Evolutionary conservation across 768 basidiomycete species (phyloP).

Genomic region (Tulasnella sp.): DNA sequence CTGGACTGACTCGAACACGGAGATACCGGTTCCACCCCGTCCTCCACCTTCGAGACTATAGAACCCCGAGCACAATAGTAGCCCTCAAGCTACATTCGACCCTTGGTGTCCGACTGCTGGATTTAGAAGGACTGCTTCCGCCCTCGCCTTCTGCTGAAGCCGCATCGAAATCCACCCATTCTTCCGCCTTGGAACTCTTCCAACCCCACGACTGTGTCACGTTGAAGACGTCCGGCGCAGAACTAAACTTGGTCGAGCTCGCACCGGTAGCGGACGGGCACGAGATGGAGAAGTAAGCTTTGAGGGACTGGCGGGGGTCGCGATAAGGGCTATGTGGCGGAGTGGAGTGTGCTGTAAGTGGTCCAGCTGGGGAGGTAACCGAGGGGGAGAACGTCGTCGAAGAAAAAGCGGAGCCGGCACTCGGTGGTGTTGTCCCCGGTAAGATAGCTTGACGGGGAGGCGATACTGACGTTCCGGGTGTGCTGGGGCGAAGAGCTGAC

Average conservation of each 20-base stretch:
- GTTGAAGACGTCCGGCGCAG: conserved; percentile 79
- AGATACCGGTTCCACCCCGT: neutral
- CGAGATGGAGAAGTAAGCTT: conserved; percentile 78
- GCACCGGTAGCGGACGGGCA: conserved; percentile 79
- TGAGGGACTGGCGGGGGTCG: conserved; percentile 64
- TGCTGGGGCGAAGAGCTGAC: conserved; percentile 20
- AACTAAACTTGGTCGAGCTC: conserved; percentile 76
- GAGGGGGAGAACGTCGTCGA: conserved; percentile 14
- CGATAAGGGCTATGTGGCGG: conserved; percentile 66
- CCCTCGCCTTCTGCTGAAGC: conserved; percentile 30
- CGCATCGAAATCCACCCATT: conserved; percentile 39
- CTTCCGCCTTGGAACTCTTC: conserved; percentile 61
- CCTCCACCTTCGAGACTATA: conserved; percentile 40
- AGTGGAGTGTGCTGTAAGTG: conserved; percentile 28
- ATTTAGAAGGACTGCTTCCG: conserved; percentile 41
- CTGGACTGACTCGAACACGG: neutral
- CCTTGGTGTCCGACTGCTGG: conserved; percentile 37
- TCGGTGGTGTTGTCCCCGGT: conserved; percentile 13
- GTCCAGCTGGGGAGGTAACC: neutral
- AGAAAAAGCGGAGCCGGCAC: conserved; percentile 3
- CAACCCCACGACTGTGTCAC: conserved; percentile 92
- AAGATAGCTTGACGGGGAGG: neutral
- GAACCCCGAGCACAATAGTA: conserved; percentile 72
- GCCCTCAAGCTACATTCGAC: conserved; percentile 64
- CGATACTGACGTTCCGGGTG: neutral